These are phyloP conservation scores for Lasiodiplodia hormozganensis DNA, from an alignment of 2,329 filamentous ascomycete species.

Conservation along the genomic window DNA sequence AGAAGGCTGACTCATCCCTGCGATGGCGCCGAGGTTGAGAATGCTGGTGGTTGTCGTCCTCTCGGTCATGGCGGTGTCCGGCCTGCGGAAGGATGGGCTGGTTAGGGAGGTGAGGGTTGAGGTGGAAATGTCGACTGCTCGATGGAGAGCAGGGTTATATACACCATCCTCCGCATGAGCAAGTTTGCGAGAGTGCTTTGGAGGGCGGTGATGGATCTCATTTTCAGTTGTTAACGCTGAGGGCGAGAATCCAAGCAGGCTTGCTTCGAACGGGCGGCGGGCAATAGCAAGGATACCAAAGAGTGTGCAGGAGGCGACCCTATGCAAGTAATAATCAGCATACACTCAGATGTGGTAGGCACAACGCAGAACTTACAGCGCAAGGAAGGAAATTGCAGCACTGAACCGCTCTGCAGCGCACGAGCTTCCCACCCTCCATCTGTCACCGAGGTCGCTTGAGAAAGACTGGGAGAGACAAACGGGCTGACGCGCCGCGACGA, in stretches of 20 bases:
- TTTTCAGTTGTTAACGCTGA: constrained; percentile 30
- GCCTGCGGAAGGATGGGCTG: not conserved
- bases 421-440: constrained; percentile 43
- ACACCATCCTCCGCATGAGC: constrained; percentile 39
- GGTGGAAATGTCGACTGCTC: not conserved
- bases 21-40: not conserved
- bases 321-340: constrained; percentile 30
- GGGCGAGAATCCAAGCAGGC: constrained; percentile 36
- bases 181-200: constrained; percentile 30
- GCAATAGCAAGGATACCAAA: constrained; percentile 44
- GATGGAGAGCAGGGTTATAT: constrained; percentile 2
- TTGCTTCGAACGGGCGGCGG: constrained; percentile 47
- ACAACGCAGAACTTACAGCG: constrained; percentile 39
- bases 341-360: not conserved
- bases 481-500: constrained; percentile 46
- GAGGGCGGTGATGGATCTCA: constrained; percentile 30
- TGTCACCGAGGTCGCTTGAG: constrained; percentile 20
- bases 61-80: constrained; percentile 1
- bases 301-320: constrained; percentile 41
- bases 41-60: not conserved
- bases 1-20: not conserved
- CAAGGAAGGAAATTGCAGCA: constrained; percentile 42
- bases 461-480: constrained; percentile 38
- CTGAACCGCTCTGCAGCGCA: constrained; percentile 41
- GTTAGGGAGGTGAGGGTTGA: constrained; percentile 9